Evolutionary conservation across 208 protist genomes (phyloP).

Genomic region (Acanthamoeba quina): DNA sequence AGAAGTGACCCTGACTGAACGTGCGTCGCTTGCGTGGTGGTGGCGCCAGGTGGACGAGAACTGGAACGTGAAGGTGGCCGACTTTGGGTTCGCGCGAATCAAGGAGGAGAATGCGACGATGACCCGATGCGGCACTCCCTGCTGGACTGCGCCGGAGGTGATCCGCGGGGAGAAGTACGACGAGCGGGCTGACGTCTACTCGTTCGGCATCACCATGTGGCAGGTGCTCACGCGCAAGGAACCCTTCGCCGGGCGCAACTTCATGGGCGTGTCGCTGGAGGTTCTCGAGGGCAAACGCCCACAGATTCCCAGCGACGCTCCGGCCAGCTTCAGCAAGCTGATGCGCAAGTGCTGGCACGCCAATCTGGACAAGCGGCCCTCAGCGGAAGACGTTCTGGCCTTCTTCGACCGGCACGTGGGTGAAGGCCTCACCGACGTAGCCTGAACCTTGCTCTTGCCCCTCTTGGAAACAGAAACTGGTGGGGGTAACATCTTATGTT

Average conservation of each 20-base stretch:
- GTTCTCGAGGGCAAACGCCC: neutral
- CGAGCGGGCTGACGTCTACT: neutral
- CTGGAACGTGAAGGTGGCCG: slow-evolving; percentile 14
- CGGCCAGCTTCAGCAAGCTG: neutral
- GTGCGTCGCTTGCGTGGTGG: too few species aligned
- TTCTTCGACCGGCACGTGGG: too few species aligned
- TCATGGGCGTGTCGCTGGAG: slow-evolving; percentile 1
- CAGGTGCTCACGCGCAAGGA: neutral
- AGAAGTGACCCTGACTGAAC: too few species aligned
- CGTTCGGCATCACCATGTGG: neutral
- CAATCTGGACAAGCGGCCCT: neutral
- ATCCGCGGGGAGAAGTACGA: neutral
- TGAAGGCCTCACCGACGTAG: too few species aligned
- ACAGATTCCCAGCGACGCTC: neutral
- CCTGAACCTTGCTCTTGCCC: too few species aligned
- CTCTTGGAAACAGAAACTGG: too few species aligned
- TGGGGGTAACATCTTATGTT: too few species aligned
- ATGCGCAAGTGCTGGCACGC: slow-evolving; percentile 12
- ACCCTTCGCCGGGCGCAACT: neutral
- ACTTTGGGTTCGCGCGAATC: slow-evolving; percentile 13
- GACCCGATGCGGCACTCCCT: slow-evolving; percentile 26
- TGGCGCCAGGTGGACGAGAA: neutral
- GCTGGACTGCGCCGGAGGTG: neutral
- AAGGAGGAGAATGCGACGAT: slow-evolving; percentile 17
- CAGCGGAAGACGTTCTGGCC: too few species aligned